Conservation (phyloP, 345 rosid species). For the Salix caprea region DNA sequence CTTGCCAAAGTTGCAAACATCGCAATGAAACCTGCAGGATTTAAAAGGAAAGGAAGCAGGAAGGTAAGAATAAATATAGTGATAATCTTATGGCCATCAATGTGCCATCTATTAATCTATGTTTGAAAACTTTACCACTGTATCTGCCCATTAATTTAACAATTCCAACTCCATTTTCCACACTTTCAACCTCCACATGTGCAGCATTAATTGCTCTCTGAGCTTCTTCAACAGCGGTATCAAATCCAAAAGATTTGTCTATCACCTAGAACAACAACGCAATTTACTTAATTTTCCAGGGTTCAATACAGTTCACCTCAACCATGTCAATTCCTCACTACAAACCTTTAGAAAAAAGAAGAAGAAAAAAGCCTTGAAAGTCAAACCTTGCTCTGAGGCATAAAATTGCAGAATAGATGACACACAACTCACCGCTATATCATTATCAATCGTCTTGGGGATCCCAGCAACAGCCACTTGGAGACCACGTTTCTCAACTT, state of each 20-base stretch:
- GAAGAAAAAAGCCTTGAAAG: background rate
- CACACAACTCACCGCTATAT: constrained; percentile 63
- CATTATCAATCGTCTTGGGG: constrained; percentile 91
- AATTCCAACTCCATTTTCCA: constrained; percentile 92
- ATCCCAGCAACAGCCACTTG: constrained; percentile 82
- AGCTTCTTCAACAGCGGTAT: constrained; percentile 97
- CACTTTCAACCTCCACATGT: constrained; percentile 92
- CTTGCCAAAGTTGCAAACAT: constrained; percentile 90
- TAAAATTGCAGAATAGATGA: constrained; percentile 9
- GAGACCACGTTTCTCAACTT: constrained; percentile 83
- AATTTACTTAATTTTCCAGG: background rate
- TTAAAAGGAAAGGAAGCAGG: constrained; percentile 10
- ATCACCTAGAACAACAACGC: constrained; percentile 53
- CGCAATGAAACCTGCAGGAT: constrained; percentile 78
- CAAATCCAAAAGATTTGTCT: constrained; percentile 94
- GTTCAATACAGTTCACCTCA: background rate
- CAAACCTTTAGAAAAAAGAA: background rate
- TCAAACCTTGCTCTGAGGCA: background rate
- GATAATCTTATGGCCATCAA: background rate
- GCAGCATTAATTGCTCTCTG: constrained; percentile 97
- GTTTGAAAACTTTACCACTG: constrained; percentile 55
- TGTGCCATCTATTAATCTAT: background rate
- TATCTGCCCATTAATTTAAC: constrained; percentile 98
- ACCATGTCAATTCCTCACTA: background rate
- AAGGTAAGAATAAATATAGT: background rate